Conservation (phyloP, 208 protist species). For the Trichomonas tenax region DNA sequence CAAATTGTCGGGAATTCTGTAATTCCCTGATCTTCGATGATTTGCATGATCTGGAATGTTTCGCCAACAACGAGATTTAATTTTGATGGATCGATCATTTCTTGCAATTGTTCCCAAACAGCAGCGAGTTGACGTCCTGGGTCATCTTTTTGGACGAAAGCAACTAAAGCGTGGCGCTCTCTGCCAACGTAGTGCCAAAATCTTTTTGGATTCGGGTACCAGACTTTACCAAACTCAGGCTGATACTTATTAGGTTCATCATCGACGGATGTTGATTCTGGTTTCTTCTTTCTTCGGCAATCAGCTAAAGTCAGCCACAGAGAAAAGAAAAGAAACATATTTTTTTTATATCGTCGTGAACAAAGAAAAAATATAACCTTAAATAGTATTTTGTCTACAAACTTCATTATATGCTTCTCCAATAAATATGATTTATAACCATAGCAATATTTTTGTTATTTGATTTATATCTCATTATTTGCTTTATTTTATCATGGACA, state of each 20-base stretch:
- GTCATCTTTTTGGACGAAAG: not conserved
- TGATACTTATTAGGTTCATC: not conserved
- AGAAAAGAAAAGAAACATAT: not conserved
- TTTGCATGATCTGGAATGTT: not conserved
- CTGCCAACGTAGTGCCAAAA: not conserved
- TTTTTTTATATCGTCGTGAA: not conserved
- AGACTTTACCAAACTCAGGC: conserved; percentile 6
- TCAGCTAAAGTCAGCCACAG: not conserved
- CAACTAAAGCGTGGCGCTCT: not conserved
- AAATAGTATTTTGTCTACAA: no score
- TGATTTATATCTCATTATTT: no score
- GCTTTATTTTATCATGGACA: no score
- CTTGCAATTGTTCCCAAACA: not conserved
- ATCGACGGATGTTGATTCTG: not conserved
- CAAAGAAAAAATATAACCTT: not conserved
- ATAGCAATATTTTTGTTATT: no score
- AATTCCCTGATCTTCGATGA: not conserved
- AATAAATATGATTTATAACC: no score
- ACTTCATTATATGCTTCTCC: no score
- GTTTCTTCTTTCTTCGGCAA: not conserved
- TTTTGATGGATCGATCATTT: conserved; percentile 8
- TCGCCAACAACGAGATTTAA: conserved; percentile 12
- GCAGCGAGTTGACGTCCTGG: not conserved
- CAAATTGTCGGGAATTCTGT: not conserved
- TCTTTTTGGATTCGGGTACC: not conserved